Evolutionary conservation across 768 basidiomycete species (phyloP).

Genomic region (Amanita subjunquillea): DNA sequence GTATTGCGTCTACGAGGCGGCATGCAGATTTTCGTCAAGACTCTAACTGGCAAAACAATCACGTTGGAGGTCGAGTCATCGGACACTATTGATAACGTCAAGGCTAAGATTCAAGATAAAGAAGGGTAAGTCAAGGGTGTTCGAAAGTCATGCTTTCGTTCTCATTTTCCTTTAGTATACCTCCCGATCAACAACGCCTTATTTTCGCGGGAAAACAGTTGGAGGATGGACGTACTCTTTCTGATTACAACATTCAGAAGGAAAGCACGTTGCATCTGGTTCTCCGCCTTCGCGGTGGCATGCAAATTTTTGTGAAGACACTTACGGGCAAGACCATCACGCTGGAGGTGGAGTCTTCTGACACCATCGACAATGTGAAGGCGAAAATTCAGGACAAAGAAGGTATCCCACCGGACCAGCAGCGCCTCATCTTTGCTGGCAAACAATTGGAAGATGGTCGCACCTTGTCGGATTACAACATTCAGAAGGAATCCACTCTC

Average conservation of each 20-base stretch:
- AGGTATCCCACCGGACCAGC: slow-evolving; percentile 72
- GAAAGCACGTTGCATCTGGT: slow-evolving; percentile 52
- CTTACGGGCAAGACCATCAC: slow-evolving; percentile 87
- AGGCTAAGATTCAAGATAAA: slow-evolving; percentile 85
- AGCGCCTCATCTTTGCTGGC: slow-evolving; percentile 72
- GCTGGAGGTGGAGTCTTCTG: slow-evolving; percentile 74
- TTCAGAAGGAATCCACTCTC: slow-evolving; percentile 57
- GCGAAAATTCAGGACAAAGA: slow-evolving; percentile 85
- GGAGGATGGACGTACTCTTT: slow-evolving; percentile 71
- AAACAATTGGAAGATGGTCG: slow-evolving; percentile 82
- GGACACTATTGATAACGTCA: slow-evolving; percentile 62
- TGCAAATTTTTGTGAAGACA: slow-evolving; percentile 88
- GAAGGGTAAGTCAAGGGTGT: slow-evolving; percentile 44
- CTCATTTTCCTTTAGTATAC: slow-evolving; percentile 33
- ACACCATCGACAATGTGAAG: slow-evolving; percentile 71
- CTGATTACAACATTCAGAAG: slow-evolving; percentile 61
- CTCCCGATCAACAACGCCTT: slow-evolving; percentile 69
- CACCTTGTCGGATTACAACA: slow-evolving; percentile 60
- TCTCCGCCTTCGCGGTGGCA: slow-evolving; percentile 35
- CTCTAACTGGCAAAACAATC: slow-evolving; percentile 67
- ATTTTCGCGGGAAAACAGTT: slow-evolving; percentile 82
- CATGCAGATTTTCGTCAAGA: slow-evolving; percentile 43
- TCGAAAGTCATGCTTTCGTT: slow-evolving; percentile 6
- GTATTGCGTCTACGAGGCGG: slow-evolving; percentile 6
- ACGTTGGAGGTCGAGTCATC: slow-evolving; percentile 66